These are phyloP conservation scores for Globisporangium nodosum DNA, from an alignment of 352 stramenopile genomes.

Conservation along the genomic window DNA sequence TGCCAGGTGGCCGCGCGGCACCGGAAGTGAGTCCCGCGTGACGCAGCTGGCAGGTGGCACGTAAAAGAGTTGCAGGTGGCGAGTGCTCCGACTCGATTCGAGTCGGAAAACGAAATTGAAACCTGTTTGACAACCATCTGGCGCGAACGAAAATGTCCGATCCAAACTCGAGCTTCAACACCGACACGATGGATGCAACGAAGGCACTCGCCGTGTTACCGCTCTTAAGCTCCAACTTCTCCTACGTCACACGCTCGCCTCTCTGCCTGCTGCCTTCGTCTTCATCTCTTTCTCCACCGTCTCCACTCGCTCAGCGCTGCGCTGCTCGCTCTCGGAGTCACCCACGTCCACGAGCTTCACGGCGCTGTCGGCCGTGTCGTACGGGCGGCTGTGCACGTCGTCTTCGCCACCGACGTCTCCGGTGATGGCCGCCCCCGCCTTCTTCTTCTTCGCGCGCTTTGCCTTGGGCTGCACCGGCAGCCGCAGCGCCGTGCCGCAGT, in stretches of 20 bases:
- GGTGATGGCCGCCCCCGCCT: not conserved
- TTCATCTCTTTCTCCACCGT: not conserved
- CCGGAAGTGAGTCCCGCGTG: too few relatives aligned
- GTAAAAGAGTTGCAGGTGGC: not conserved
- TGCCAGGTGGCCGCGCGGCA: not conserved
- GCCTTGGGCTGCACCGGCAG: slow-evolving; percentile 20
- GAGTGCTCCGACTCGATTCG: not conserved
- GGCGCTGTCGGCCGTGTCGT: not conserved
- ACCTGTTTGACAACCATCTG: not conserved
- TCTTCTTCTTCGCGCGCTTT: slow-evolving; percentile 23
- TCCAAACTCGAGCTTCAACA: too few relatives aligned
- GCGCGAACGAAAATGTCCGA: not conserved
- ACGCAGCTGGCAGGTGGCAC: not conserved
- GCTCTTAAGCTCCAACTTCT: not conserved
- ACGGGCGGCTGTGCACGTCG: slow-evolving; percentile 1
- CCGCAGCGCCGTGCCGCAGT: slow-evolving; percentile 32
- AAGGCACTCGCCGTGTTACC: not conserved
- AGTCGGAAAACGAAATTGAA: not conserved
- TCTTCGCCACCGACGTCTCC: not conserved
- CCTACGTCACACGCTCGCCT: not conserved
- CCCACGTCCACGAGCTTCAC: not conserved
- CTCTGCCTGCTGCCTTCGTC: not conserved
- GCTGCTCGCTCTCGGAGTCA: not conserved
- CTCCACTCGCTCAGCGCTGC: not conserved
- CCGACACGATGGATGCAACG: too few relatives aligned